These are phyloP conservation scores for Kalmanozyma brasiliensis DNA, from an alignment of 1,284 basidiomycete genomes.

Conservation along the genomic window DNA sequence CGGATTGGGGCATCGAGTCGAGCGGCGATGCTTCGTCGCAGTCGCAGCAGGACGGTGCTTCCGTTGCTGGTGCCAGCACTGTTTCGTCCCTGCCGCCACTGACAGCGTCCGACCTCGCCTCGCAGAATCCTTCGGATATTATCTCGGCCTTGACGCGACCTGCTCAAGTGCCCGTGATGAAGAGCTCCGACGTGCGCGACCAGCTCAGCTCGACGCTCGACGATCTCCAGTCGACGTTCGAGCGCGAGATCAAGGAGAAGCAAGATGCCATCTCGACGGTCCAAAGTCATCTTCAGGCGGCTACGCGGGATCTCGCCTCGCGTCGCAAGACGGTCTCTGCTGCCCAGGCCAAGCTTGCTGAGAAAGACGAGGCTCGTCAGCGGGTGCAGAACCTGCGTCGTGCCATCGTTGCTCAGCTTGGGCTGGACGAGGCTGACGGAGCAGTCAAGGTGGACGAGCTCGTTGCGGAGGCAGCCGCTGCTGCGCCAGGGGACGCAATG, in stretches of 20 bases:
- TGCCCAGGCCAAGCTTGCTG: conserved; percentile 54
- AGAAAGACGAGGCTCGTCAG: conserved; percentile 58
- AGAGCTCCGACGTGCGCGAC: conserved; percentile 87
- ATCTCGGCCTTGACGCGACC: conserved; percentile 69
- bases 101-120: conserved; percentile 53
- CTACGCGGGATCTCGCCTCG: conserved; percentile 88
- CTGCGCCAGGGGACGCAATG: conserved; percentile 22
- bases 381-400: conserved; percentile 49
- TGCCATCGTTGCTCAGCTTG: conserved; percentile 69
- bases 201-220: conserved; percentile 68
- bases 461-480: conserved; percentile 5
- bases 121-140: conserved; percentile 73
- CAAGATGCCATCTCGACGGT: conserved; percentile 85
- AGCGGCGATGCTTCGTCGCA: conserved; percentile 21
- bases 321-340: conserved; percentile 74
- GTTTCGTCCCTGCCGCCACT: conserved; percentile 38
- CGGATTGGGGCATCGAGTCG: conserved; percentile 78
- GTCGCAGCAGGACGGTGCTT: conserved; percentile 24
- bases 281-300: conserved; percentile 85
- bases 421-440: conserved; percentile 70
- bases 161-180: conserved; percentile 76
- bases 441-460: conserved; percentile 15
- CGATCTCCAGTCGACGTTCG: conserved; percentile 89
- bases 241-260: conserved; percentile 84
- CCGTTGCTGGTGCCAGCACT: conserved; percentile 21